Conservation (phyloP, 108 stramenopile genomes). For the Conticribra guillardii region DNA sequence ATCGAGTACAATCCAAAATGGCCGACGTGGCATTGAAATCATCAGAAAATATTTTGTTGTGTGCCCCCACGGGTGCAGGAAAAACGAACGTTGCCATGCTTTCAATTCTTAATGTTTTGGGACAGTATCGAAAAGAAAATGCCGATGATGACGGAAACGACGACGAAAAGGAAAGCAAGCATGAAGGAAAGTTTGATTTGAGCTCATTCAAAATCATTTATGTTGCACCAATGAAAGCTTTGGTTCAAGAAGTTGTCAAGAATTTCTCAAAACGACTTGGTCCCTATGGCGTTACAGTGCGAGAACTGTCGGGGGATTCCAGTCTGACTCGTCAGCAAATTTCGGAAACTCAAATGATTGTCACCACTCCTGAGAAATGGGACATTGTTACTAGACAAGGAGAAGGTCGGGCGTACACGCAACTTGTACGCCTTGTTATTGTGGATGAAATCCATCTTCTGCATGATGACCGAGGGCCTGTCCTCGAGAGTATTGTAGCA, state of each 20-base stretch:
- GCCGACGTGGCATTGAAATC: conserved; percentile 83
- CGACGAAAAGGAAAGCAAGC: conserved; percentile 53
- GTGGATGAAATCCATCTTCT: conserved; percentile 99
- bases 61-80: conserved; percentile 99
- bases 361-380: conserved; percentile 99
- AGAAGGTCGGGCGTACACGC: conserved; percentile 97
- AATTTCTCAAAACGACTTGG: conserved; percentile 94
- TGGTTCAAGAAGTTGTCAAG: conserved; percentile 98
- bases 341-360: conserved; percentile 96
- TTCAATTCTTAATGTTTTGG: conserved; percentile 94
- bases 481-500: conserved; percentile 96
- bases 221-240: conserved; percentile 99
- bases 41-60: conserved; percentile 95
- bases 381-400: conserved; percentile 99
- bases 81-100: conserved; percentile 97
- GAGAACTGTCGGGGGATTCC: conserved; percentile 98
- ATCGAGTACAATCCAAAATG: conserved; percentile 97
- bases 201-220: conserved; percentile 98
- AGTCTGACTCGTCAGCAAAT: conserved; percentile 97
- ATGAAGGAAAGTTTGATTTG: conserved; percentile 74
- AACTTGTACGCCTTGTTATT: conserved; percentile 96
- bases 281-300: conserved; percentile 89
- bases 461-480: conserved; percentile 98
- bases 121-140: conserved; percentile 81
- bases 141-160: conserved; percentile 33